These are phyloP conservation scores for Dactylellina cionopaga DNA, from an alignment of 2,329 filamentous ascomycete species.

Conservation along the genomic window DNA sequence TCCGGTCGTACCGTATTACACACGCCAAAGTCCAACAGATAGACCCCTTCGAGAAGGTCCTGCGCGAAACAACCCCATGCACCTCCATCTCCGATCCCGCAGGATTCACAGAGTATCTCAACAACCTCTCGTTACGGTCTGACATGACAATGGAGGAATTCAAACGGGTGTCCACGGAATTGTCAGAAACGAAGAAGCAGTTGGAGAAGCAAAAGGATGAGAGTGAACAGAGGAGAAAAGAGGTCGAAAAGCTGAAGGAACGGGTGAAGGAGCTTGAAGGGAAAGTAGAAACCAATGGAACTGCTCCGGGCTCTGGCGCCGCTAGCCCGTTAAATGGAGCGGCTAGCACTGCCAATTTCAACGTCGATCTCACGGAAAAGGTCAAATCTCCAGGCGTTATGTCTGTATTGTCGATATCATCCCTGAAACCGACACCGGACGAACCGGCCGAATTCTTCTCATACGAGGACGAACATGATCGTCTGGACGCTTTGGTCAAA, in stretches of 20 bases:
- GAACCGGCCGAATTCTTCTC: conserved; percentile 83
- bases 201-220: conserved; percentile 75
- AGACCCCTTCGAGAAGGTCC: conserved; percentile 88
- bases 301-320: conserved; percentile 30
- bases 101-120: conserved; percentile 87
- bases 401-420: conserved; percentile 60
- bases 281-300: conserved; percentile 49
- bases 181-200: conserved; percentile 81
- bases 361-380: conserved; percentile 58
- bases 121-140: conserved; percentile 82
- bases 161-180: conserved; percentile 83
- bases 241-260: conserved; percentile 69
- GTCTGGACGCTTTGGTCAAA: conserved; percentile 78
- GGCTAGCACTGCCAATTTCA: conserved; percentile 58
- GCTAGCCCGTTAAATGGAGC: conserved; percentile 50
- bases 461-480: conserved; percentile 85
- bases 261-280: conserved; percentile 51
- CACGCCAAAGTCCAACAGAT: conserved; percentile 87
- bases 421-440: conserved; percentile 59
- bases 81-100: conserved; percentile 86
- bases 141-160: conserved; percentile 96
- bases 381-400: conserved; percentile 56
- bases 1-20: conserved; percentile 90
- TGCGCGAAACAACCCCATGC: conserved; percentile 91
- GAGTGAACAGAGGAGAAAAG: conserved; percentile 69